Base-by-base conservation (phyloP, 2,329 filamentous ascomycete species). In the Fusarium duplospermum region DNA sequence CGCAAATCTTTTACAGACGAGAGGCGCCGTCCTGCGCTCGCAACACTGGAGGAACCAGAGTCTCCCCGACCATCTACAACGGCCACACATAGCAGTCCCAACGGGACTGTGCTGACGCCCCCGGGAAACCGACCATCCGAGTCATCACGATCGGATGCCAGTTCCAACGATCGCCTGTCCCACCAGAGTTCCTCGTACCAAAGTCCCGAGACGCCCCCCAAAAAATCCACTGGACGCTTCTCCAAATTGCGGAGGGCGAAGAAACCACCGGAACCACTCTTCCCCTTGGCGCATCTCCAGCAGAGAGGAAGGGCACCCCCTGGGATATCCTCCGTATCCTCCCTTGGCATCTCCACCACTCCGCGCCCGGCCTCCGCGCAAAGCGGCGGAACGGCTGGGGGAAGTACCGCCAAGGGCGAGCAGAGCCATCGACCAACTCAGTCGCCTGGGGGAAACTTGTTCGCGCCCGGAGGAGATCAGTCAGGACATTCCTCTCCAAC, bases 131-230 rank as follows among this genome's bases (percentile, higher is more conserved):
- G 88, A 83, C 78, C 80, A 82, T 73, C 83, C 80, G 96, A 98
- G 79, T 98, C 96, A 2, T 98, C 95, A 3, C 90, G 93, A 75
- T 98, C 96, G 31, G 95, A 98, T 81, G 93, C 90, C 52, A 97
- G 94, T 83, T 93, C 92, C 18, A 90, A 88, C 47, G 92, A 95
- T 77, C 82, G 88, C 87, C 58, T 89, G 85, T 72, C 88, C 85
- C 56, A 89, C 86, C 45, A 91, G 88, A 67, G 92, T 87, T 64
- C 91, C n/a, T 74, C 71, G 14, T 72, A 67, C 86, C 45, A 91
- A 88, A 67, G 92, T 87, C 62, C 91, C 87, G 52, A 91, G 31
- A 80, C 90, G 8, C 92, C 91, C 13, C 90, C 81, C 4, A 84
- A 93, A 72, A 90, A 89, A 31, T 89, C 90, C 7, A 91, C 89